Evolutionary conservation across 2,329 filamentous ascomycete genomes (phyloP).

Genomic region (Blastomyces parvus): DNA sequence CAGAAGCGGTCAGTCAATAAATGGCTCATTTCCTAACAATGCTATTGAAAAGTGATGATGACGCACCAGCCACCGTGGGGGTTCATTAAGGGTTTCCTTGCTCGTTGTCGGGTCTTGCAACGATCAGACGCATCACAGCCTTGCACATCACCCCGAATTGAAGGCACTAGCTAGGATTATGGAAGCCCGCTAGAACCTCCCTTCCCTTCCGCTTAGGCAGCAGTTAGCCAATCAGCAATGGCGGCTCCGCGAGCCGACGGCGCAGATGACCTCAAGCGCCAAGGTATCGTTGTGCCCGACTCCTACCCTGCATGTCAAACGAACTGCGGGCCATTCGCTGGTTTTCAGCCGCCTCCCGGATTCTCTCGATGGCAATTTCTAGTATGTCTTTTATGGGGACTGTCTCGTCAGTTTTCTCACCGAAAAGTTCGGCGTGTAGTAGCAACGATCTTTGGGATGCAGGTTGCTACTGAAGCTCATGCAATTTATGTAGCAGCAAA

Average conservation of each 20-base stretch:
- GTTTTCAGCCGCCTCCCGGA: background rate
- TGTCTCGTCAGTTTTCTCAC: background rate
- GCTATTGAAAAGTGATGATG: background rate
- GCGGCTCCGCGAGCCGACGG: background rate
- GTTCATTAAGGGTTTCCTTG: background rate
- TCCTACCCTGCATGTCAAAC: background rate
- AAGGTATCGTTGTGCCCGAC: background rate
- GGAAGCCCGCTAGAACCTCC: conserved; percentile 2
- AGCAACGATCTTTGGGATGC: too few species aligned
- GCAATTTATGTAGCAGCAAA: background rate
- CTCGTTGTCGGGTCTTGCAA: too few species aligned
- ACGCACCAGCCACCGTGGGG: background rate
- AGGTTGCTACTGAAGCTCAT: background rate
- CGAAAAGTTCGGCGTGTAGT: background rate
- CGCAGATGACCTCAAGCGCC: background rate
- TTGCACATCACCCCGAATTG: background rate
- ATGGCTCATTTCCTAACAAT: background rate
- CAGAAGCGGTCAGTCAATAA: background rate
- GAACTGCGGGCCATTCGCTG: background rate
- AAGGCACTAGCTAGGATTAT: background rate
- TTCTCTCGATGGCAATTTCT: background rate
- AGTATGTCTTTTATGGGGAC: background rate
- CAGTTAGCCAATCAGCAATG: background rate
- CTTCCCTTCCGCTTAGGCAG: background rate
- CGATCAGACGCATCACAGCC: background rate